Base-by-base conservation (phyloP, 345 rosid species). In the Corchorus capsularis region DNA sequence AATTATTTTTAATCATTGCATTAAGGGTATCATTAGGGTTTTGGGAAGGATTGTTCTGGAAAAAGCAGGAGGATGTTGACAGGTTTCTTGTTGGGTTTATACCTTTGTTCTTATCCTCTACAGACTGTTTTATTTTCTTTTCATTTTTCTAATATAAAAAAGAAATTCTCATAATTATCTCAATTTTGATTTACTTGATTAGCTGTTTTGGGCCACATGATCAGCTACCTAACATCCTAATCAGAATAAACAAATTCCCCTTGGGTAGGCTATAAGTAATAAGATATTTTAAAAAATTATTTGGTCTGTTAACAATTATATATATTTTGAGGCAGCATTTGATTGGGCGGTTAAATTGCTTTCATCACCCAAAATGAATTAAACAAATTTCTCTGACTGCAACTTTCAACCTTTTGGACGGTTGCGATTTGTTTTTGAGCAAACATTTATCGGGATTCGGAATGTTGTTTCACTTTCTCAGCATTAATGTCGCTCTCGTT, bases 1-100 rank as follows among this genome's bases (percentile, higher is more conserved):
- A 20, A 22, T 22, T 6, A n/a, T 37, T 27, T 27, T 45, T 39
- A 56, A 65, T 71, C 27, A 41, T 59, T 15, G 17, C 43, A 43
- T 19, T 17, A 20, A 35, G 52, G 49, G 55, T 55, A 17, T 49
- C 10, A 39, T 70, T 61, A 65, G 79, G 75, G 73, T 67, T 69
- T 55, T 57, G 11, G 17, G 60, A 19, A 68, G 34, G 82, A 73
- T 79, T 56, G 71, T 76, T 87, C 85, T 81, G 82, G 90, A 83
- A 70, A 78, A 65, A 41, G 52, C 46, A 14, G 65, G 74, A 55
- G 67, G 88, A 82, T 56, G 79, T 10, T 79, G 90, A 81, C 82
- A 75, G 79, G 63, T 12, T 50, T 63, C 49, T 32, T 59, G 64
- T 78, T 82, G 72, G 66, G 66, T 43, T 73, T 49, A 47, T 63